Conservation (phyloP, 306 rosid species). For the Cicer yamashitae region DNA sequence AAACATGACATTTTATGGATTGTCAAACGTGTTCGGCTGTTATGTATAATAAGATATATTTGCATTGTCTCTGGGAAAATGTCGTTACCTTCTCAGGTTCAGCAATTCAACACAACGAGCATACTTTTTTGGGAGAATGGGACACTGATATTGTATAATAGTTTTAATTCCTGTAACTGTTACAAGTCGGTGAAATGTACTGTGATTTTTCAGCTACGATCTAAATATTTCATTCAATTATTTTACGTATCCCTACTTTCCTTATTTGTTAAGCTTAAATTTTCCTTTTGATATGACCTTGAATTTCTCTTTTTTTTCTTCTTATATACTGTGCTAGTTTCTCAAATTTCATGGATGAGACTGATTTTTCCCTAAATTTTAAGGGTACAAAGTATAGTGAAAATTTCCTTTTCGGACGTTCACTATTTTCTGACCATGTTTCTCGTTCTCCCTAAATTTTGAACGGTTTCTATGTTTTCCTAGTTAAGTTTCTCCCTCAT, state of each 20-base stretch:
- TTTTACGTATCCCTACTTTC: slow-evolving; percentile 6
- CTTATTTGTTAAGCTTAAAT: slow-evolving; percentile 12
- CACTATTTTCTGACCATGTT: not conserved
- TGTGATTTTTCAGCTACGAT: slow-evolving; percentile 29
- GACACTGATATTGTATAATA: slow-evolving; percentile 50
- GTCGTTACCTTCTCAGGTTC: slow-evolving; percentile 42
- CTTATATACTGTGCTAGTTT: not conserved
- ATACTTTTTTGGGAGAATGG: slow-evolving; percentile 42
- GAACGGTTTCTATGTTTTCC: not conserved
- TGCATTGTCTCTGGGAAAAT: slow-evolving; percentile 45
- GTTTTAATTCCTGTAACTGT: slow-evolving; percentile 38
- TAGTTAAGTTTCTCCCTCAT: slow-evolving; percentile 2
- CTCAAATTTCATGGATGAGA: not conserved
- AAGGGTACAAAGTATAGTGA: not conserved
- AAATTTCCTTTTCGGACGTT: slow-evolving; percentile 2
- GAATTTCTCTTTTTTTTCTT: not conserved
- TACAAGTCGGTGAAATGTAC: slow-evolving; percentile 39
- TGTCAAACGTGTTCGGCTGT: slow-evolving; percentile 46
- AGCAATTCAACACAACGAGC: slow-evolving; percentile 37
- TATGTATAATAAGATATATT: slow-evolving; percentile 46
- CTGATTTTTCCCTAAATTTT: slow-evolving; percentile 8
- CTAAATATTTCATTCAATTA: slow-evolving; percentile 30
- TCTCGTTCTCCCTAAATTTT: not conserved
- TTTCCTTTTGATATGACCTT: slow-evolving; percentile 22
- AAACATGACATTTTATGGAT: slow-evolving; percentile 44